phyloP scores from a whole-genome alignment of 305 asterid species.

The Striga hermonthica region DNA sequence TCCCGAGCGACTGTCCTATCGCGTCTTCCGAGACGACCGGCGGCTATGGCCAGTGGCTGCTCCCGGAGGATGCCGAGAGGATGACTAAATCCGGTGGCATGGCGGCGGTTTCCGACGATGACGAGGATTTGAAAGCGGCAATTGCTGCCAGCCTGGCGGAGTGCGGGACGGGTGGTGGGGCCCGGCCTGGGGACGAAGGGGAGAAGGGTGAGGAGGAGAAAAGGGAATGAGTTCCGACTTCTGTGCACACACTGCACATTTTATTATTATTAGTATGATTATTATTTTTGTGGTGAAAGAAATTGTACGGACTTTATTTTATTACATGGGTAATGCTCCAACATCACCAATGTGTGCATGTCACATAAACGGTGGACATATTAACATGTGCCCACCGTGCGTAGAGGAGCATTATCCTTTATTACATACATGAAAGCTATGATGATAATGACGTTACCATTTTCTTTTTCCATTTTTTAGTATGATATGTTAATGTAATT shows the following conservation, averaged over 20 bases:
- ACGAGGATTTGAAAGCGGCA: conserved; percentile 92
- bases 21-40: conserved; percentile 73
- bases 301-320: conserved; percentile 27
- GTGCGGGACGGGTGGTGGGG: conserved; percentile 29
- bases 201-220: conserved; percentile 37
- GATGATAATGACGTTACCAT: background rate
- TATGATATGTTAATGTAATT: background rate
- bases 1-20: conserved; percentile 79
- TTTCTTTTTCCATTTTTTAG: background rate
- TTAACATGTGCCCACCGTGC: too few species aligned
- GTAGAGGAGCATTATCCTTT: too few species aligned
- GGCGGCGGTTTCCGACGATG: conserved; percentile 45
- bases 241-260: too few species aligned
- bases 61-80: conserved; percentile 72
- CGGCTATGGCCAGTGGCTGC: conserved; percentile 92
- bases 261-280: too few species aligned
- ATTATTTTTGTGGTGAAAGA: conserved; percentile 13
- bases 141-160: conserved; percentile 91
- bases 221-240: conserved; percentile 35
- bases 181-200: conserved; percentile 24
- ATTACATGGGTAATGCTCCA: too few species aligned
- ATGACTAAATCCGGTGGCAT: conserved; percentile 31
- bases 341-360: too few species aligned
- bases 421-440: background rate
- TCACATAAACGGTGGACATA: too few species aligned